Evolutionary conservation across 306 rosid species (phyloP).

Genomic region (Castanea crenata): DNA sequence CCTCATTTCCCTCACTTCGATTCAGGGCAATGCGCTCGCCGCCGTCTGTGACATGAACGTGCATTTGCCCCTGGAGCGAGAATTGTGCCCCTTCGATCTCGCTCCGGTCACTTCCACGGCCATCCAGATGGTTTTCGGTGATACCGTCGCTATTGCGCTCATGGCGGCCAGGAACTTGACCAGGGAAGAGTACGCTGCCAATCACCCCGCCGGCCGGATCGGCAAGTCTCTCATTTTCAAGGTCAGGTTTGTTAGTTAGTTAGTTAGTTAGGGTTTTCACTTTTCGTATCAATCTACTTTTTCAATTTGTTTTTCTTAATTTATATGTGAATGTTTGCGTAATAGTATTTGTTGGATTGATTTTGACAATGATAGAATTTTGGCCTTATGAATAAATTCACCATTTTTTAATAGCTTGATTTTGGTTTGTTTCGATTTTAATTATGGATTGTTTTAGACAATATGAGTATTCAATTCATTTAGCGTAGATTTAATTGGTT

Average conservation of each 20-base stretch:
- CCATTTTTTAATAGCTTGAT: too few relatives aligned
- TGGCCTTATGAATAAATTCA: too few relatives aligned
- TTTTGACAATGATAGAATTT: too few relatives aligned
- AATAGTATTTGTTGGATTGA: too few relatives aligned
- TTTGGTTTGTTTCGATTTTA: too few relatives aligned
- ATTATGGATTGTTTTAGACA: too few relatives aligned
- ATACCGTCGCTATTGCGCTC: constrained; percentile 90
- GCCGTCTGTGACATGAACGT: constrained; percentile 74
- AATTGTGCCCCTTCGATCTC: constrained; percentile 84
- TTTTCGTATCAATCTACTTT: background rate
- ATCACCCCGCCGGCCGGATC: constrained; percentile 94
- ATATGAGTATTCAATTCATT: too few relatives aligned
- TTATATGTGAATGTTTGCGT: too few relatives aligned
- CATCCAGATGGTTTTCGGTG: constrained; percentile 97
- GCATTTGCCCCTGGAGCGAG: constrained; percentile 85
- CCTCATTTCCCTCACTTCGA: constrained; percentile 72
- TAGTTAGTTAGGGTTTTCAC: background rate
- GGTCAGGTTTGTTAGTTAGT: constrained; percentile 27
- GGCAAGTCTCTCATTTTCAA: constrained; percentile 96
- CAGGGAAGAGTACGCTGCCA: constrained; percentile 83
- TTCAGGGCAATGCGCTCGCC: constrained; percentile 49
- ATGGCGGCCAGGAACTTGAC: constrained; percentile 85
- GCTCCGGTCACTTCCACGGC: constrained; percentile 99
- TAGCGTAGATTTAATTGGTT: too few relatives aligned
- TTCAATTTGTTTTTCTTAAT: background rate